Evolutionary conservation across 805 yeast genomes (phyloP), one percentile per base, ranked within the genome.

Genomic region (Wickerhamiella slavikovae): DNA sequence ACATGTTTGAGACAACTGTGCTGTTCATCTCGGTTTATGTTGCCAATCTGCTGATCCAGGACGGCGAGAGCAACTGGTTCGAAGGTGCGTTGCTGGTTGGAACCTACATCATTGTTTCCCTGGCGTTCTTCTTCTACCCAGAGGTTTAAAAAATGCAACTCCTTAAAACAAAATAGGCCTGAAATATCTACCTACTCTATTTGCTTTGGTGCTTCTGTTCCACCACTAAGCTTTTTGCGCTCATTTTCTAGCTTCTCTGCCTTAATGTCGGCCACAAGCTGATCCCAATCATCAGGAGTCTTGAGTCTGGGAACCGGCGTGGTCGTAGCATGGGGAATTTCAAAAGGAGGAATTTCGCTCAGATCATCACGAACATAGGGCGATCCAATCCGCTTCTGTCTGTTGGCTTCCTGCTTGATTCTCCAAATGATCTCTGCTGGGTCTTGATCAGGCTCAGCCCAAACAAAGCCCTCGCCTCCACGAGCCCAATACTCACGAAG

Each of bases 31-130:
- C 93, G 14, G 92, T 89, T 36, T 74, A 83, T 50, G 69, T 89
- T 37, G 70, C 91, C 22, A 83, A 83, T 46, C 74, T 76, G 49
- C 63, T 83, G 43, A 74, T 89, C 38, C 64, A 77, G 37, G 98
- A 89, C 49, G 98, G 98, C 34, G 92, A 80, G 51, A 69, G 83
- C 35, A 85, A 89, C 50, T 89, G 96, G 95, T 63, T 89, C 31
- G 98, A 89, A 59, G 98, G 98, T 31, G 80, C 73, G 22, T 73
- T 89, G 89, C 62, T 89, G 40, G 50, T 89, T 33, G 71, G 91
- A 35, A 78, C 93, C 30, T 89, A 89, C 49, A 49, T 73, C 34
- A 74, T 89, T 33, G 72, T 82, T 32, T 93, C 93, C 2, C 60
- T 89, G 42, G 83, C 95, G 1, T 89, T 89, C 60, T 78, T 64